Evolutionary conservation across 2,329 filamentous ascomycete species (phyloP).

Genomic region (Celoporthe dispersa): DNA sequence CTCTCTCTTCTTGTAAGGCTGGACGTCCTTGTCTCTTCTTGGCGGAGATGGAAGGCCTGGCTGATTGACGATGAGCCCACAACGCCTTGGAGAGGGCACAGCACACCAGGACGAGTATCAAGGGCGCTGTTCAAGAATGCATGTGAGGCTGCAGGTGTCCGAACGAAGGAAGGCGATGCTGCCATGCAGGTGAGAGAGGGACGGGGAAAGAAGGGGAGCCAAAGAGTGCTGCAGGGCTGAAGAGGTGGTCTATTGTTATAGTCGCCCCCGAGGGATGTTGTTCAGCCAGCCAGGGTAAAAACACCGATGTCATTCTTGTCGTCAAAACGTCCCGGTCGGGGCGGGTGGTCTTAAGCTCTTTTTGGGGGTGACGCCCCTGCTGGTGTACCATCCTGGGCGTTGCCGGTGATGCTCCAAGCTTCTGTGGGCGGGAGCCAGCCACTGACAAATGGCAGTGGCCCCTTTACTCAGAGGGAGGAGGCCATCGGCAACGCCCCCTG

Average conservation of each 20-base stretch:
- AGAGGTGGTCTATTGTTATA: background rate
- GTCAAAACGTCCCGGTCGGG: background rate
- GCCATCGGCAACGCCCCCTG: background rate
- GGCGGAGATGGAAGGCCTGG: background rate
- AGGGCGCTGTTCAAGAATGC: background rate
- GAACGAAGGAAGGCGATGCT: background rate
- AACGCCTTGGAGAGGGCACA: background rate
- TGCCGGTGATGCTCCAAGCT: background rate
- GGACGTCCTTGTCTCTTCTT: background rate
- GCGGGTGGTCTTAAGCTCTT: slow-evolving; percentile 9
- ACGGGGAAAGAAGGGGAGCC: background rate
- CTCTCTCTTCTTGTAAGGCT: background rate
- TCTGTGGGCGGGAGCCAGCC: slow-evolving; percentile 9
- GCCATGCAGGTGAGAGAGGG: background rate
- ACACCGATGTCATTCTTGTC: slow-evolving; percentile 19
- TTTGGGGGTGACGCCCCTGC: background rate
- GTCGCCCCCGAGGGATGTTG: background rate
- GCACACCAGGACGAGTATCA: background rate
- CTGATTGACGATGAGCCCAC: background rate
- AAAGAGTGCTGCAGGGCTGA: background rate
- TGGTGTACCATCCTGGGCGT: background rate
- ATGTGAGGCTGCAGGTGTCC: background rate
- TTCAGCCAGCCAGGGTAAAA: background rate
- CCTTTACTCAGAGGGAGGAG: slow-evolving; percentile 15
- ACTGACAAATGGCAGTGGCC: slow-evolving; percentile 23